Conservation (phyloP, 441 rosid genomes). For the Populus tomentosa region DNA sequence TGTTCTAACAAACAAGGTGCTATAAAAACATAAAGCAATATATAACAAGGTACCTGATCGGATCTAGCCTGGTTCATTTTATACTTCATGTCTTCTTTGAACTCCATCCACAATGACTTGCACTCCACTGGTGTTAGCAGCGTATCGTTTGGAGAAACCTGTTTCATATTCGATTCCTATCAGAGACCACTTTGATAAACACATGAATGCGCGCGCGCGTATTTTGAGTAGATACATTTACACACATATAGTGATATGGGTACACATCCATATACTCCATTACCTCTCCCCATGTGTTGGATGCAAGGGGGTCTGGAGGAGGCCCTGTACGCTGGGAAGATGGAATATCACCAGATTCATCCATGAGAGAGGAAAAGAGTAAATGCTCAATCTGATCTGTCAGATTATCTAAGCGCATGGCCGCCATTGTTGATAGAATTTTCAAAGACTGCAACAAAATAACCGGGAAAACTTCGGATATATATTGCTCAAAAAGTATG, state of each 20-base stretch:
- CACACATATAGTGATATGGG: neutral
- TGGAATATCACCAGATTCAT: slow-evolving; percentile 36
- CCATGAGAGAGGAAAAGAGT: slow-evolving; percentile 57
- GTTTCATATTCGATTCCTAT: slow-evolving; percentile 9
- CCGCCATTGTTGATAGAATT: slow-evolving; percentile 67
- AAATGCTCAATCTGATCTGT: slow-evolving; percentile 55
- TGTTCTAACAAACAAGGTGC: neutral
- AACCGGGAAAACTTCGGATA: slow-evolving; percentile 20
- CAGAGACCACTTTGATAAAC: slow-evolving; percentile 4
- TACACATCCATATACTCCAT: neutral
- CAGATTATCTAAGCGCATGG: slow-evolving; percentile 67
- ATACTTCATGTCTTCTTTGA: slow-evolving; percentile 70
- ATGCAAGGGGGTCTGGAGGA: slow-evolving; percentile 56
- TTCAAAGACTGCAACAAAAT: slow-evolving; percentile 50
- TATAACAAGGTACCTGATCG: slow-evolving; percentile 49
- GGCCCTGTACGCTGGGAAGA: slow-evolving; percentile 40
- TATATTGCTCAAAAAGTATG: neutral
- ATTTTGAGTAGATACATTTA: neutral
- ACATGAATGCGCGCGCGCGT: neutral
- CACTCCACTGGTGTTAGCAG: slow-evolving; percentile 73
- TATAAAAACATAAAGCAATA: neutral
- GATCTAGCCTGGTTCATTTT: slow-evolving; percentile 70
- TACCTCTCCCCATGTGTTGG: slow-evolving; percentile 83
- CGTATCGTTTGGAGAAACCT: slow-evolving; percentile 57
- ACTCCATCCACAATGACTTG: slow-evolving; percentile 77